Conservation (phyloP, 305 asterid genomes). For the Withania somnifera region DNA sequence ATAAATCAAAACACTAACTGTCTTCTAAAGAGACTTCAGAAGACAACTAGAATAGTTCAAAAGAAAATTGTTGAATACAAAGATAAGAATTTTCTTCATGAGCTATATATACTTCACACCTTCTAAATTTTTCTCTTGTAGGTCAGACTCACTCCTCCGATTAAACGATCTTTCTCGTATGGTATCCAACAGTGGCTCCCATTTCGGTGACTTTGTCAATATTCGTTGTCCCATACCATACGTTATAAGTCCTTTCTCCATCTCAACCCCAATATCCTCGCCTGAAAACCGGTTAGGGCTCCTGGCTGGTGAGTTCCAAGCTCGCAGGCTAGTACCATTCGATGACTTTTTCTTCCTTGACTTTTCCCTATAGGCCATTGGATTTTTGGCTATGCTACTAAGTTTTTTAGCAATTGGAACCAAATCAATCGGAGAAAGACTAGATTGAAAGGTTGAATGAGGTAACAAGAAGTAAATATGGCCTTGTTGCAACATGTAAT, state of each 20-base stretch:
- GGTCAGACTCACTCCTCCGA: conserved; percentile 43
- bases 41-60: not conserved
- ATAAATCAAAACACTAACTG: not conserved
- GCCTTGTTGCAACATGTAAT: conserved; percentile 30
- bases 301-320: conserved; percentile 4
- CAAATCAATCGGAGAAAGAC: conserved; percentile 37
- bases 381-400: conserved; percentile 17
- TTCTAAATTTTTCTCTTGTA: not conserved
- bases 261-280: not conserved
- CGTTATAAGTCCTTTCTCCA: not conserved
- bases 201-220: conserved; percentile 14
- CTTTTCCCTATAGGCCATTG: not conserved
- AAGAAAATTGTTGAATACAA: not conserved
- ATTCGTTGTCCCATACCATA: not conserved
- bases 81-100: not conserved
- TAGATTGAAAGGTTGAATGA: conserved; percentile 31
- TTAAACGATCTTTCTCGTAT: conserved; percentile 46
- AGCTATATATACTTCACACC: not conserved
- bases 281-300: conserved; percentile 8
- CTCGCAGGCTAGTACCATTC: not conserved
- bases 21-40: not conserved
- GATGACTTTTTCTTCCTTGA: not conserved
- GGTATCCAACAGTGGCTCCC: conserved; percentile 55
- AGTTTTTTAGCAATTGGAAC: conserved; percentile 40
- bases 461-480: conserved; percentile 48